These are phyloP conservation scores for Penicillium hordei DNA, from an alignment of 2,329 filamentous ascomycete genomes.

Conservation along the genomic window DNA sequence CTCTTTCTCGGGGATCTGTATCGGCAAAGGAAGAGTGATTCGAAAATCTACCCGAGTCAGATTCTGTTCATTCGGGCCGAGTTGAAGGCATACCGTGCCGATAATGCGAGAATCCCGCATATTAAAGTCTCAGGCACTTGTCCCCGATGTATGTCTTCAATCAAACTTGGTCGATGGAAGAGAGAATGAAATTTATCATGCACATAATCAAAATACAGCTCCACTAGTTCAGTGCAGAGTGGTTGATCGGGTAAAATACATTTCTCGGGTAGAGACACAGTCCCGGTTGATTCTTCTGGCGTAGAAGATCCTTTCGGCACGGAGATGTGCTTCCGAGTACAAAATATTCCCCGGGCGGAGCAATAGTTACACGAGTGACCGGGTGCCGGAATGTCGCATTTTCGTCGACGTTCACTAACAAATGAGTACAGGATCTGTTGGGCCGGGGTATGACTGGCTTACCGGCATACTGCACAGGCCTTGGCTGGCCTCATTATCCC, in stretches of 20 bases:
- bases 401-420: conserved; percentile 14
- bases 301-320: not conserved
- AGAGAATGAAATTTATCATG: conserved; percentile 23
- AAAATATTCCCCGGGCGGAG: conserved; percentile 4
- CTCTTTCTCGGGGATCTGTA: conserved; percentile 17
- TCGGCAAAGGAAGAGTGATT: conserved; percentile 5
- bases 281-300: not conserved
- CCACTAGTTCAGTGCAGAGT: conserved; percentile 14
- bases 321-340: not conserved
- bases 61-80: conserved; percentile 4
- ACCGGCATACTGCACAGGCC: conserved; percentile 6
- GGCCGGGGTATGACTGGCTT: not conserved
- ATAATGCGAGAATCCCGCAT: conserved; percentile 22
- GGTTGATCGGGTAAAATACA: conserved; percentile 2
- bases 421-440: not conserved
- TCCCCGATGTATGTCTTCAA: conserved; percentile 10
- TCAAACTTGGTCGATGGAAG: conserved; percentile 18
- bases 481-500: conserved; percentile 5
- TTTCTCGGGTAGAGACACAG: not conserved
- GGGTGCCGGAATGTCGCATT: conserved; percentile 12
- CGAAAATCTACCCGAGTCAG: conserved; percentile 11
- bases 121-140: conserved; percentile 12
- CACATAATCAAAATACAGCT: conserved; percentile 21
- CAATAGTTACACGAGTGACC: conserved; percentile 15
- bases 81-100: conserved; percentile 14